Conservation (phyloP, 306 rosid genomes). For the Glycyrrhiza uralensis region DNA sequence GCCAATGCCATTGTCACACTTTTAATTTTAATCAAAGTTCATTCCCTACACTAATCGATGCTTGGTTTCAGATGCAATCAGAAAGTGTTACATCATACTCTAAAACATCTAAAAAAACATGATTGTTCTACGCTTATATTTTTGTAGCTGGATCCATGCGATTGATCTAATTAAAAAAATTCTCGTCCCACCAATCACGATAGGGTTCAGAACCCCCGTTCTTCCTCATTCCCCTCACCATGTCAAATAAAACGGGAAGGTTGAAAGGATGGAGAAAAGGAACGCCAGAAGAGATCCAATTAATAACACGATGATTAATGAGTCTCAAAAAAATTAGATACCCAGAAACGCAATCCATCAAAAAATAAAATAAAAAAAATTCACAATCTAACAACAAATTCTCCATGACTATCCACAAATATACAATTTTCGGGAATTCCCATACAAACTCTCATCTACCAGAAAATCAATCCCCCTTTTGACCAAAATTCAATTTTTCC, state of each 20-base stretch:
- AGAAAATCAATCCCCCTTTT: background rate
- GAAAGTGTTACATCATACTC: background rate
- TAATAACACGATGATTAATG: conserved; percentile 13
- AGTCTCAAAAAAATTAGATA: background rate
- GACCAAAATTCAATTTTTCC: background rate
- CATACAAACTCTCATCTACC: background rate
- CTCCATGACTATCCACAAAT: background rate
- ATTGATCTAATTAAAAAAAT: background rate
- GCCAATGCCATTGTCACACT: background rate
- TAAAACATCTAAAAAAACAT: background rate
- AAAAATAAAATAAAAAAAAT: background rate
- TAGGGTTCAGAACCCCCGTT: background rate
- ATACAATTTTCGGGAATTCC: background rate
- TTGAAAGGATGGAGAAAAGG: background rate
- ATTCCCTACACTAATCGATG: background rate
- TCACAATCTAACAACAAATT: background rate
- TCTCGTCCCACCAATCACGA: background rate
- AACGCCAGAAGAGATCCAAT: conserved; percentile 17
- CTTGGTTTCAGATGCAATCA: background rate
- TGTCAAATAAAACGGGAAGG: background rate
- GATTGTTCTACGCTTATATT: background rate
- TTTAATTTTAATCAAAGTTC: background rate
- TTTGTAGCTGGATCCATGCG: background rate
- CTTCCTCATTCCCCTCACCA: background rate
- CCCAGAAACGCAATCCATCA: background rate